Evolutionary conservation across 441 rosid genomes (phyloP).

Genomic region (Adansonia madagascariensis): DNA sequence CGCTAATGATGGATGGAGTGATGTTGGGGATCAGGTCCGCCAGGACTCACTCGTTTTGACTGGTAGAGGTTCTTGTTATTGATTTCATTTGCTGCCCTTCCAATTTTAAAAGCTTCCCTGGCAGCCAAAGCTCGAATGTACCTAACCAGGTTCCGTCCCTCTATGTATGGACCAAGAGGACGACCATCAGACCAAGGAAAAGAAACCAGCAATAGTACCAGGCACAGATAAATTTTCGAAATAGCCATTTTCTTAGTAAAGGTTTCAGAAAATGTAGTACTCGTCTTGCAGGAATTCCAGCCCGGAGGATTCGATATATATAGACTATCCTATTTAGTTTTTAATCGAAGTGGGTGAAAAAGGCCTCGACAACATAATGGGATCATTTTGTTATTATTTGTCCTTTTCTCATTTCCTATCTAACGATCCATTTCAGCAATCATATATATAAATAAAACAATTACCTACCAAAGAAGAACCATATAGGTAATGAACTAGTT

Average conservation of each 20-base stretch:
- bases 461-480: conserved; percentile 18
- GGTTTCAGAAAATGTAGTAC: neutral
- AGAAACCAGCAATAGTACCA: conserved; percentile 1
- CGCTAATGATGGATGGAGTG: conserved; percentile 36
- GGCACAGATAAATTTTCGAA: neutral
- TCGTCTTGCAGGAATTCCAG: neutral
- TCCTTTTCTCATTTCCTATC: neutral
- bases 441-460: conserved; percentile 6
- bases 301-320: neutral
- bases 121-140: conserved; percentile 23
- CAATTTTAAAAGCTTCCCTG: conserved; percentile 12
- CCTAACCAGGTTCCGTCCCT: conserved; percentile 21
- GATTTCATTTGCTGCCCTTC: neutral
- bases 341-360: conserved; percentile 13
- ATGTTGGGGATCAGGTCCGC: conserved; percentile 37
- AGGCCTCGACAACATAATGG: neutral
- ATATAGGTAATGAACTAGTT: conserved; percentile 8
- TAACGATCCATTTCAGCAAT: conserved; percentile 14
- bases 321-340: neutral
- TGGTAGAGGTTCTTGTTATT: conserved; percentile 5
- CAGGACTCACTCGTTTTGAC: conserved; percentile 27
- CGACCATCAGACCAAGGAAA: conserved; percentile 20
- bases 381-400: neutral
- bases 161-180: conserved; percentile 24
- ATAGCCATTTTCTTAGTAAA: conserved; percentile 18